phyloP scores from a whole-genome alignment of 1,139 yeast genomes.

The Candida sp. region DNA sequence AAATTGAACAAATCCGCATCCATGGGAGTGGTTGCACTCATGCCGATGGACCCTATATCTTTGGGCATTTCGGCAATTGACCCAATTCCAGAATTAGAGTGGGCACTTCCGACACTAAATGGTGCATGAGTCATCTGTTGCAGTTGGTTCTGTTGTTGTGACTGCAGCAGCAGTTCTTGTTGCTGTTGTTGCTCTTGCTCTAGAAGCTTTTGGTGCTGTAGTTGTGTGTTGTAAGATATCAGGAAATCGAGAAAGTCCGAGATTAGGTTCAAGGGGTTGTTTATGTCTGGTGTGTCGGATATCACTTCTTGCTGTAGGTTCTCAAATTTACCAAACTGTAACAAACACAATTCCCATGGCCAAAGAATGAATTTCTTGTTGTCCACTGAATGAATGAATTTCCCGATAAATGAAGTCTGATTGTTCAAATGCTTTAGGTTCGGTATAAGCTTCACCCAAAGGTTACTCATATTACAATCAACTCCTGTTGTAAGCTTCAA shows the following conservation, averaged over 20 bases:
- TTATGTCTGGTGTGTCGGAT: conserved; percentile 5
- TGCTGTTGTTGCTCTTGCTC: conserved; percentile 14
- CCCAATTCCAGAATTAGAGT: conserved; percentile 30
- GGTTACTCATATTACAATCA: conserved; percentile 22
- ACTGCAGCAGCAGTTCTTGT: conserved; percentile 13
- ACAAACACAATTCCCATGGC: conserved; percentile 70
- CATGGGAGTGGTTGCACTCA: conserved; percentile 21
- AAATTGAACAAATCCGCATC: conserved; percentile 28
- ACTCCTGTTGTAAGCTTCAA: conserved; percentile 60
- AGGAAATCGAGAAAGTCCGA: conserved; percentile 42
- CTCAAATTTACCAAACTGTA: conserved; percentile 50
- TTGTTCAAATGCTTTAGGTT: conserved; percentile 71
- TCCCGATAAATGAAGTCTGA: conserved; percentile 65
- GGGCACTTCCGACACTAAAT: conserved; percentile 30
- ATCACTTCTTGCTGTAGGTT: conserved; percentile 3
- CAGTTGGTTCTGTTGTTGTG: conserved; percentile 11
- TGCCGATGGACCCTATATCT: conserved; percentile 16
- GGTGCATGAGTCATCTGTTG: conserved; percentile 14
- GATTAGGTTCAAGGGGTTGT: conserved; percentile 38
- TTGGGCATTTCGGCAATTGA: conserved; percentile 21
- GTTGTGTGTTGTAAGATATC: conserved; percentile 24
- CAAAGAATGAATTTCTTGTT: conserved; percentile 66
- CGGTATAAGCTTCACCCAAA: conserved; percentile 74
- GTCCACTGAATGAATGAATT: conserved; percentile 53
- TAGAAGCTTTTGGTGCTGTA: conserved; percentile 11